A percentile compares a stretch with the other conserved stretches of the same genome.
Conservation (phyloP, 2,329 filamentous ascomycete species). For the Tolypocladium cylindrosporum region DNA sequence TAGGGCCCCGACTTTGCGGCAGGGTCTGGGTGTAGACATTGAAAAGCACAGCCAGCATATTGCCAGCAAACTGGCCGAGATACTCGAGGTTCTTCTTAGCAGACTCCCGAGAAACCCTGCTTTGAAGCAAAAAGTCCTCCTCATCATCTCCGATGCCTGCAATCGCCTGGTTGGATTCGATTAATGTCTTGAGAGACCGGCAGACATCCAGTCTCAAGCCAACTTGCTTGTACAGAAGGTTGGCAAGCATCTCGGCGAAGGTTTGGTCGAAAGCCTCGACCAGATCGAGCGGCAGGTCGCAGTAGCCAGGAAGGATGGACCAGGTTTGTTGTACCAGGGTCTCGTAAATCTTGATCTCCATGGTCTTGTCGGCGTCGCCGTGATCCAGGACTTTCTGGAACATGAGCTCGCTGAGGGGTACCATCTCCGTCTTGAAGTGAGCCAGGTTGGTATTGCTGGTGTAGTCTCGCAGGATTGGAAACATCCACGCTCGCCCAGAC, state of each 20-base stretch:
- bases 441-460: conserved; percentile 78
- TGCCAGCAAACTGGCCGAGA: conserved; percentile 69
- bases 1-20: conserved; percentile 81
- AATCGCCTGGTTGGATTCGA: conserved; percentile 86
- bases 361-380: conserved; percentile 73
- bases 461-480: conserved; percentile 82
- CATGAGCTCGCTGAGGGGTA: conserved; percentile 81
- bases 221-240: conserved; percentile 84
- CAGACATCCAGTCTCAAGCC: conserved; percentile 83
- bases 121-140: conserved; percentile 67
- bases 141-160: conserved; percentile 56
- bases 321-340: conserved; percentile 93
- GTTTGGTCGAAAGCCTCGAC: conserved; percentile 67
- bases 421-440: conserved; percentile 78
- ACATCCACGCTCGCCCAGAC: conserved; percentile 84
- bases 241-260: conserved; percentile 85
- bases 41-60: conserved; percentile 92
- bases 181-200: conserved; percentile 71
- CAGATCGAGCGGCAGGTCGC: conserved; percentile 79
- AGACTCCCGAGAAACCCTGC: conserved; percentile 62
- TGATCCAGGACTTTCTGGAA: conserved; percentile 84
- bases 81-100: conserved; percentile 77
- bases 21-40: conserved; percentile 97
- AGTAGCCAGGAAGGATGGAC: conserved; percentile 90
- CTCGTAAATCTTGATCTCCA: conserved; percentile 96